Base-by-base conservation (phyloP, 257 asterid species). In the Penstemon barbatus region DNA sequence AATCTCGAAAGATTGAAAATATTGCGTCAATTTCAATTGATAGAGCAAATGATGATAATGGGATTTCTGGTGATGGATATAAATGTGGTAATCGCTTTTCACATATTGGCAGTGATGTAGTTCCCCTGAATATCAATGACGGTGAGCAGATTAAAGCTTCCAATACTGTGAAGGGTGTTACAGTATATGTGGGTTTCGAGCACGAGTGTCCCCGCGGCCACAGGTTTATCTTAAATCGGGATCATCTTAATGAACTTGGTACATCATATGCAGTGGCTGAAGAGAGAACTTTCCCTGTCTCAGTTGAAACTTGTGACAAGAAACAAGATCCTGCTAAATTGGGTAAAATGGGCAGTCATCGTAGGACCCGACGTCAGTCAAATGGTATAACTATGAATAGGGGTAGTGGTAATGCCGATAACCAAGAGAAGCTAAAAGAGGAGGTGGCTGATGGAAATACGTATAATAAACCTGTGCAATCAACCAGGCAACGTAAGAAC, bases 151-250 rank as follows among this genome's bases (percentile, higher is more conserved):
- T 74, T 55, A 75, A 80, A 73, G 77, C 69, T 61, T 37, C 72
- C 66, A 67, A 70, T 71, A 72, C 81, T 50, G 60, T 70, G 76
- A 79, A 87, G 81, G 78, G 71, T 68, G 86, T 63, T 43, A 63
- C 81, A n/a, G 57, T 80, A 49, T 90, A 81, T 71, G 69, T 89
- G 72, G 99, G 99, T 39, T 89, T 88, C 76, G 97, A 94, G 72
- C 92, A 94, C 45, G 97, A 94, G 78, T 94, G 99, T 66, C 93
- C 99, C 69, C 85, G 65, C 50, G 99, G 99, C 55, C 99, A 94
- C 85, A 81, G 97, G 63, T 91, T 94, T 76, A 87, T 91, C 71
- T 76, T 94, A 75, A 80, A 77, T 46, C 74, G 76, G 58, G 95
- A 87, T 66, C 96, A 87, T 83, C 90, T 94, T 61, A 77, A 77